Conservation (phyloP, 192 early-diverging fungal species). For the Podila clonocystis region DNA sequence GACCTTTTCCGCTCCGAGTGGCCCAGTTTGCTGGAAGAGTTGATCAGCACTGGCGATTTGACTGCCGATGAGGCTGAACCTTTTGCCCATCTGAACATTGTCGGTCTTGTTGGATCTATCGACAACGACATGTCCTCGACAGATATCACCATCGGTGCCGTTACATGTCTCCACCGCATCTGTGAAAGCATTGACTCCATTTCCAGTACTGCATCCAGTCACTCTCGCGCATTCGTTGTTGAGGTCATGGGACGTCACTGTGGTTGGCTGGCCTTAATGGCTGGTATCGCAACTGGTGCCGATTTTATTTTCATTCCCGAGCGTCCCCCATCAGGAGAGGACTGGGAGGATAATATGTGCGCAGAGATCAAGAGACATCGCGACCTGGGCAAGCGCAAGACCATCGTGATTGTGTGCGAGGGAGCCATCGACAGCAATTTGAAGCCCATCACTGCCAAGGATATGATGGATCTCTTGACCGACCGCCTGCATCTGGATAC, state of each 20-base stretch:
- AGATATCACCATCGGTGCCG: constrained; percentile 97
- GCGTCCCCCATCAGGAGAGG: constrained; percentile 83
- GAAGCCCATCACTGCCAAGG: constrained; percentile 87
- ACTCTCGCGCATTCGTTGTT: constrained; percentile 96
- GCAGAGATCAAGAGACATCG: constrained; percentile 73
- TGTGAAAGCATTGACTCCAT: constrained; percentile 96
- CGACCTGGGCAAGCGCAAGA: constrained; percentile 87
- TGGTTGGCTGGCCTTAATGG: constrained; percentile 93
- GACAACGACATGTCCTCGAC: constrained; percentile 93
- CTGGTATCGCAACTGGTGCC: constrained; percentile 88
- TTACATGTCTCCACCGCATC: constrained; percentile 92
- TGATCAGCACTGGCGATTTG: constrained; percentile 66
- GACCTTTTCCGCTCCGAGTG: constrained; percentile 93
- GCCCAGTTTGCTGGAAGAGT: constrained; percentile 81
- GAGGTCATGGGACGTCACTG: constrained; percentile 99
- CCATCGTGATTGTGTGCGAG: constrained; percentile 95
- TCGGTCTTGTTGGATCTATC: constrained; percentile 96
- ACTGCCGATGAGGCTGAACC: constrained; percentile 65
- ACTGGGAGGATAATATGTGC: constrained; percentile 94
- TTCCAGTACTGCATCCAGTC: constrained; percentile 90
- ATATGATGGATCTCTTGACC: constrained; percentile 85
- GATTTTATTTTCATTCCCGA: constrained; percentile 98
- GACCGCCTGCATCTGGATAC: constrained; percentile 88
- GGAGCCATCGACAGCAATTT: constrained; percentile 93
- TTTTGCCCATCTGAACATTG: constrained; percentile 85